These are phyloP conservation scores for Kluyveromyces dobzhanskii DNA, from an alignment of 805 yeast genomes.

Conservation along the genomic window DNA sequence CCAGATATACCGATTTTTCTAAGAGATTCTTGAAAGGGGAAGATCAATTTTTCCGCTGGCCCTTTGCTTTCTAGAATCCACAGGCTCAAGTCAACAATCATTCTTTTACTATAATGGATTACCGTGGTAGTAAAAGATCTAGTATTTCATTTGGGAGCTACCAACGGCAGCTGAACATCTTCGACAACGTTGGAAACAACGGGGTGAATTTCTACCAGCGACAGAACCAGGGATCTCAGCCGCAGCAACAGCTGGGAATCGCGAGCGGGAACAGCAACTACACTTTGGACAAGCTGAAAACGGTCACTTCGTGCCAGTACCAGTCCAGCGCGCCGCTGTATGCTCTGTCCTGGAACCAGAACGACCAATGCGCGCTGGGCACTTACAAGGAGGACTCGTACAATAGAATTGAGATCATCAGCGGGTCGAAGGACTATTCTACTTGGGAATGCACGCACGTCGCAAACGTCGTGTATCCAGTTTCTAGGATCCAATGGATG, in stretches of 20 bases:
- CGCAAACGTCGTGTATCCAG: constrained; percentile 24
- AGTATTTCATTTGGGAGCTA: constrained; percentile 25
- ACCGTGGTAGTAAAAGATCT: constrained; percentile 23
- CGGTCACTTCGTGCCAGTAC: constrained; percentile 18
- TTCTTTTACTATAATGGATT: constrained; percentile 8
- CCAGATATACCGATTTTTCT: no score
- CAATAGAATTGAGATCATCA: constrained; percentile 53
- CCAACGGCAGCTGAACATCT: constrained; percentile 10
- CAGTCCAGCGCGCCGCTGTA: constrained; percentile 23
- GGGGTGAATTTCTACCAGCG: constrained; percentile 1
- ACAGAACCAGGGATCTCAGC: background rate
- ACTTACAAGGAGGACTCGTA: constrained; percentile 71
- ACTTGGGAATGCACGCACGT: constrained; percentile 57
- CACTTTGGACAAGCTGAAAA: constrained; percentile 3
- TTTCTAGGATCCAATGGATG: constrained; percentile 28
- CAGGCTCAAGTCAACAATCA: no score
- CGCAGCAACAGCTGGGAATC: constrained; percentile 1
- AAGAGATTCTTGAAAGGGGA: no score
- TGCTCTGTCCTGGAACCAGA: constrained; percentile 28
- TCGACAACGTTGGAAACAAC: constrained; percentile 1
- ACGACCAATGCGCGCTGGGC: constrained; percentile 26
- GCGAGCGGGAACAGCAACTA: background rate
- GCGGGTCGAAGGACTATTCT: constrained; percentile 42
- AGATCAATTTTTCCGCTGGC: no score
- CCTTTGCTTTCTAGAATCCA: no score